Conservation (phyloP, 1,284 basidiomycete species). For the Tylopilus sp. region DNA sequence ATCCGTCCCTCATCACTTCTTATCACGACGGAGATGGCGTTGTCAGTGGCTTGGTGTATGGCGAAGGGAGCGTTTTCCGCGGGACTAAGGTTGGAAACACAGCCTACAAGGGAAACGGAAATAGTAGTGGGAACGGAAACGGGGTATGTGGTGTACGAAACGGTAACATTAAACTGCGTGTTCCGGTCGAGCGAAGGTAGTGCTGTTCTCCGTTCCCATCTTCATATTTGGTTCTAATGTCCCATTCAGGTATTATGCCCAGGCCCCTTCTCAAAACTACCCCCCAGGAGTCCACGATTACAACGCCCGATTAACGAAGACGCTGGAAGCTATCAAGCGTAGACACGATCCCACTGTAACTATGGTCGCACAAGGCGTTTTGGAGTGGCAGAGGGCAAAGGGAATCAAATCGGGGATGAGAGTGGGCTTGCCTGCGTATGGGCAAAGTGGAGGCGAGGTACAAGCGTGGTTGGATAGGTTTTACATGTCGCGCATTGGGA, state of each 20-base stretch:
- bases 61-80: slow-evolving; percentile 11
- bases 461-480: slow-evolving; percentile 96
- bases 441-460: slow-evolving; percentile 77
- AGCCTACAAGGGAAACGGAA: slow-evolving; percentile 22
- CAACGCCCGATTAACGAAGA: slow-evolving; percentile 85
- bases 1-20: slow-evolving; percentile 46
- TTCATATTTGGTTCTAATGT: slow-evolving; percentile 9
- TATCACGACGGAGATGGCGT: slow-evolving; percentile 26
- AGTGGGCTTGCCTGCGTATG: slow-evolving; percentile 39
- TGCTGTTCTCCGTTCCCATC: background rate
- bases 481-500: slow-evolving; percentile 95
- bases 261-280: slow-evolving; percentile 66
- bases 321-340: slow-evolving; percentile 85
- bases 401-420: slow-evolving; percentile 24
- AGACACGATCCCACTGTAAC: slow-evolving; percentile 96
- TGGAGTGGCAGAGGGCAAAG: slow-evolving; percentile 63
- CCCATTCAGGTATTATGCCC: slow-evolving; percentile 72
- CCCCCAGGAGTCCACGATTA: slow-evolving; percentile 92
- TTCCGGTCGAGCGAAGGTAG: slow-evolving; percentile 71
- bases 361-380: slow-evolving; percentile 86
- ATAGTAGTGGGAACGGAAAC: slow-evolving; percentile 31
- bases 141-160: slow-evolving; percentile 33
- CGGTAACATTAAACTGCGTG: slow-evolving; percentile 52
- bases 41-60: slow-evolving; percentile 15
- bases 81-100: slow-evolving; percentile 16